A percentile compares a stretch with the other conserved stretches of the same genome.
Evolutionary conservation across 305 asterid genomes (phyloP).

Genomic region (Solanum chacoense): DNA sequence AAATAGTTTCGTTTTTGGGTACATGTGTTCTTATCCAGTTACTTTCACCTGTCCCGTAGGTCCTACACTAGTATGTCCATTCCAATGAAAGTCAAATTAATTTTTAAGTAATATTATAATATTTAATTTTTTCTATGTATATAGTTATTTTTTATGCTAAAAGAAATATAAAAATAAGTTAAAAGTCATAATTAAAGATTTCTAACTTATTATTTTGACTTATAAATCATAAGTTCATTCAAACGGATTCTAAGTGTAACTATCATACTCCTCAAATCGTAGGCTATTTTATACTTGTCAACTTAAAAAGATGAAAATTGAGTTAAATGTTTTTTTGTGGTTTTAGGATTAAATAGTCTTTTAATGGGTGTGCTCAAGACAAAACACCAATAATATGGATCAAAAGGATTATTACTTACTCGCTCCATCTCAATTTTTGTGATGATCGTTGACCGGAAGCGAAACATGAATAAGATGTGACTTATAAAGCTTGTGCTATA

Average conservation of each 20-base stretch:
- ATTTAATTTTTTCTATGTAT: no score
- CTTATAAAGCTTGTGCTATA: not conserved
- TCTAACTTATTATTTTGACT: no score
- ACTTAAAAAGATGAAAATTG: not conserved
- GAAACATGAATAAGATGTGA: not conserved
- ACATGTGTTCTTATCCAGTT: no score
- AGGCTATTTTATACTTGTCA: not conserved
- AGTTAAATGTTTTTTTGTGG: not conserved
- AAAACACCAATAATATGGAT: not conserved
- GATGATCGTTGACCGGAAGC: not conserved
- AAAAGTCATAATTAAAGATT: no score
- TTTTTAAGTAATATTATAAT: no score
- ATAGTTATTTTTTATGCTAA: not conserved
- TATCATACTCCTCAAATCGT: not conserved
- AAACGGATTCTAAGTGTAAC: not conserved
- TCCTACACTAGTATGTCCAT: no score
- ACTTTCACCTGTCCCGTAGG: no score
- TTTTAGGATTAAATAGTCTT: no score
- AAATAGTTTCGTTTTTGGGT: no score
- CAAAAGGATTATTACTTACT: not conserved
- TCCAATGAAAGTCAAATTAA: no score
- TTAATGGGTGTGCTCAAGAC: not conserved
- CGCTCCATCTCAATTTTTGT: not conserved
- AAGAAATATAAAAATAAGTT: no score
- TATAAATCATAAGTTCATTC: not conserved